A percentile compares a stretch with the other conserved stretches of the same genome.
Conservation (phyloP, 2,329 filamentous ascomycete species). For the Trichoderma cornu-damae region DNA sequence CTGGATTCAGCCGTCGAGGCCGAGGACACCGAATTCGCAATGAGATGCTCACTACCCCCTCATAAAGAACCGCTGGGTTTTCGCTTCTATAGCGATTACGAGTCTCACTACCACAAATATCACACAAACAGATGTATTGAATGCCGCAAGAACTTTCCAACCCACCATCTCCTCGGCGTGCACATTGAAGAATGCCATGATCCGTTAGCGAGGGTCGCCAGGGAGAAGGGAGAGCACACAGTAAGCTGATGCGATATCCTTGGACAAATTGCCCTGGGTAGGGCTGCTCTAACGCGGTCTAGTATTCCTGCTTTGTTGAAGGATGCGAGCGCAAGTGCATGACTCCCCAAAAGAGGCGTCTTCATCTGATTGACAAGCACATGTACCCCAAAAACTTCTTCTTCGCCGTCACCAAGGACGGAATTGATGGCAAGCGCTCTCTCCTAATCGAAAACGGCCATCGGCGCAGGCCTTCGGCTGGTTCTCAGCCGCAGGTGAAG, state of each 20-base stretch:
- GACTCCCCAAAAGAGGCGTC: slow-evolving; percentile 74
- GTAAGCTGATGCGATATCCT: slow-evolving; percentile 44
- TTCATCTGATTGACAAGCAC: slow-evolving; percentile 93
- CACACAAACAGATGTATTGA: slow-evolving; percentile 82
- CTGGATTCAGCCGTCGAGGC: slow-evolving; percentile 45
- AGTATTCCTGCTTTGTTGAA: slow-evolving; percentile 89
- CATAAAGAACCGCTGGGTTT: slow-evolving; percentile 70
- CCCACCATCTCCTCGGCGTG: slow-evolving; percentile 69
- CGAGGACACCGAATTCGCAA: slow-evolving; percentile 42
- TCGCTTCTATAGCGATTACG: slow-evolving; percentile 71
- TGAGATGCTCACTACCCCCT: slow-evolving; percentile 78
- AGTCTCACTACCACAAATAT: slow-evolving; percentile 74
- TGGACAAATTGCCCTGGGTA: background rate
- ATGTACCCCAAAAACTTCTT: slow-evolving; percentile 85
- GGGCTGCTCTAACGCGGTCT: slow-evolving; percentile 20
- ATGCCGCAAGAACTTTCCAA: slow-evolving; percentile 84
- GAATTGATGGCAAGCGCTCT: slow-evolving; percentile 79
- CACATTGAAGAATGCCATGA: slow-evolving; percentile 94
- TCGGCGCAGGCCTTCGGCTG: slow-evolving; percentile 46
- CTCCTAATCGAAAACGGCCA: slow-evolving; percentile 61
- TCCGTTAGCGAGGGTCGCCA: slow-evolving; percentile 63
- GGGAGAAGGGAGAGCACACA: slow-evolving; percentile 79
- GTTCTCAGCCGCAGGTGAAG: slow-evolving; percentile 31
- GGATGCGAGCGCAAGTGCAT: slow-evolving; percentile 80
- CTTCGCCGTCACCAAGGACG: slow-evolving; percentile 78